These are phyloP conservation scores for Beauveria caledonica DNA, from an alignment of 2,329 filamentous ascomycete genomes.

Conservation along the genomic window DNA sequence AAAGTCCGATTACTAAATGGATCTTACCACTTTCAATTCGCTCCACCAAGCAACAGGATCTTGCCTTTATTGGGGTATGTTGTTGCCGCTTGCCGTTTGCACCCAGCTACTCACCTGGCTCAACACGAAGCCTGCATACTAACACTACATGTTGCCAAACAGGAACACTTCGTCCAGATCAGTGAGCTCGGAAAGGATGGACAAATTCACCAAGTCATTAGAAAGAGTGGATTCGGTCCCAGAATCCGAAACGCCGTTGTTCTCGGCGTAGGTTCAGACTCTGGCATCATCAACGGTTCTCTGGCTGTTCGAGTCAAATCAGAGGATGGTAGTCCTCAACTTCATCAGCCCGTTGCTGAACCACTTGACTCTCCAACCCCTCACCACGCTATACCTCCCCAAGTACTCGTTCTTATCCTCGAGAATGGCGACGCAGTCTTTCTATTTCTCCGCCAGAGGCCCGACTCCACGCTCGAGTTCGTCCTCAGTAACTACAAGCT, in stretches of 20 bases:
- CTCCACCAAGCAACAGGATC: conserved; percentile 62
- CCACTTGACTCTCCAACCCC: not conserved
- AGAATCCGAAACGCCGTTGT: conserved; percentile 73
- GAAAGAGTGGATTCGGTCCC: conserved; percentile 69
- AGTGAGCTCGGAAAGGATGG: conserved; percentile 63
- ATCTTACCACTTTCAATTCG: conserved; percentile 75
- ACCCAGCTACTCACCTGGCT: not conserved
- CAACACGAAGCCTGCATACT: not conserved
- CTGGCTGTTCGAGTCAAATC: conserved; percentile 23
- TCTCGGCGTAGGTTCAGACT: conserved; percentile 49
- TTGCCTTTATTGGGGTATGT: conserved; percentile 75
- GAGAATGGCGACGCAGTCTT: conserved; percentile 69
- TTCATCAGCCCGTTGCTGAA: conserved; percentile 22
- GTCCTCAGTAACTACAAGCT: conserved; percentile 50
- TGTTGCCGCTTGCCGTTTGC: not conserved
- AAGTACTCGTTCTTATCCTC: conserved; percentile 70
- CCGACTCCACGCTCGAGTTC: conserved; percentile 47
- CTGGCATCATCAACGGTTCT: conserved; percentile 17
- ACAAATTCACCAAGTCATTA: conserved; percentile 66
- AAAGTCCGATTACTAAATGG: conserved; percentile 66
- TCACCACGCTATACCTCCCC: conserved; percentile 47
- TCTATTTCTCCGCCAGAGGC: conserved; percentile 51
- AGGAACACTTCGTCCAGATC: conserved; percentile 75
- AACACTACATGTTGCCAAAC: conserved; percentile 8
- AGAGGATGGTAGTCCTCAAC: conserved; percentile 32